Evolutionary conservation across 2,329 filamentous ascomycete genomes (phyloP), one percentile per base, ranked within the genome.

Genomic region (Sporothrix globosa): DNA sequence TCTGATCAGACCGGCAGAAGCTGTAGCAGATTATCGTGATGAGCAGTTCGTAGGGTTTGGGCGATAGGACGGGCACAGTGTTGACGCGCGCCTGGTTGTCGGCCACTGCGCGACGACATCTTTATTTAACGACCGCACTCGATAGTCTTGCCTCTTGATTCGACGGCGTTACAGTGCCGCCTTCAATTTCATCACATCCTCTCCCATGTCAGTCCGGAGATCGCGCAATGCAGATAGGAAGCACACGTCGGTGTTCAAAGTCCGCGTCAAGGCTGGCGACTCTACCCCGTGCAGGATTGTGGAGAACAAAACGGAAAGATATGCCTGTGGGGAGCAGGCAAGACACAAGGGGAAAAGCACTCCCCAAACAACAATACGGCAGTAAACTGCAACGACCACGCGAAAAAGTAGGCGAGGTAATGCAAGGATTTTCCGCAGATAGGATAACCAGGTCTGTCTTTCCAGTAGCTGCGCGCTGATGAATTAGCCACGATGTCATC

Each of bases 1-100:
- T 70, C 2, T 68, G 63, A 27, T 70, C 69, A 0, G 69, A 70
- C 4, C 69, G 69, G 69, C 63, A 68, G 4, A 70, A 14, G 44
- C 69, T 70, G 63, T 63, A 67, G 41, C 69, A 70, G 6, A 70
- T 19, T 4, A 54, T 70, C 44, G 68, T 70, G 19, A 70, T 53
- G n/a, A 70, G 54, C 21, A 70, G 54, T 46, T 70, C 69, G 21
- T 70, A 60, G 1, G 61, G 21, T 21, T 68, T 53, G 1, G 69
- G 63, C 17, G 44, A 61, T 3, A 63, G 69, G 1, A 70, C 63
- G 2, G 63, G 39, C 5, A 70, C 41, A n/a, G 53, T 66, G 54
- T 68, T 70, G 69, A 70, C 46, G 24, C 46, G 58, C 5, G 56
- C 56, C 14, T 46, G 17, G 58, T 69, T 69, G 46, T 53, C 34